Conservation (phyloP, 169 alveolate genomes). For the Besnoitia besnoiti region DNA sequence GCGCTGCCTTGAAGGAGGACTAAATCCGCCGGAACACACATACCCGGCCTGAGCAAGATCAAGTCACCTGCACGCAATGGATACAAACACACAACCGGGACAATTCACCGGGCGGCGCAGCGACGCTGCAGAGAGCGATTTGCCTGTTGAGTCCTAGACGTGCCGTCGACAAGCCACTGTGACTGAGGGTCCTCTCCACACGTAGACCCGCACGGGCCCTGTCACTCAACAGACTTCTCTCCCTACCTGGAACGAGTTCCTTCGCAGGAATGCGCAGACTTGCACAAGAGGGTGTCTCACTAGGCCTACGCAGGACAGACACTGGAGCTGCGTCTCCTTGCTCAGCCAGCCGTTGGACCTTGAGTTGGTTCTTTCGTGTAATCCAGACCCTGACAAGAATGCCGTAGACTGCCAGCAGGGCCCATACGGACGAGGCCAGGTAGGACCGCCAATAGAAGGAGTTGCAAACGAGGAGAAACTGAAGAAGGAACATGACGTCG, state of each 20-base stretch:
- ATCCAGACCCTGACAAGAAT: not conserved
- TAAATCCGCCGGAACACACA: conserved; percentile 88
- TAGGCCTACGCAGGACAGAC: not conserved
- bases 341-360: conserved; percentile 14
- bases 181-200: too few relatives aligned
- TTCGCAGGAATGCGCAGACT: not conserved
- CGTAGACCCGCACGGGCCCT: too few relatives aligned
- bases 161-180: too few relatives aligned
- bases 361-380: conserved; percentile 29
- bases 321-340: not conserved
- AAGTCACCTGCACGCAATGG: conserved; percentile 83
- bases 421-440: conserved; percentile 54
- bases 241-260: conserved; percentile 49
- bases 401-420: conserved; percentile 36
- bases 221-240: too few relatives aligned
- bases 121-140: too few relatives aligned
- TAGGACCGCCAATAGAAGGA: conserved; percentile 57
- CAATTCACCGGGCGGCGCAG: too few relatives aligned
- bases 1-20: conserved; percentile 84
- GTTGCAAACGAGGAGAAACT: conserved; percentile 42
- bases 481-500: conserved; percentile 30
- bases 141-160: too few relatives aligned
- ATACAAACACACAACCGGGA: too few relatives aligned
- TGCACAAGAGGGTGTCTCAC: not conserved
- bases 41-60: conserved; percentile 74